Base-by-base conservation (phyloP, 495 filamentous ascomycete genomes). In the Amniculicola lignicola region DNA sequence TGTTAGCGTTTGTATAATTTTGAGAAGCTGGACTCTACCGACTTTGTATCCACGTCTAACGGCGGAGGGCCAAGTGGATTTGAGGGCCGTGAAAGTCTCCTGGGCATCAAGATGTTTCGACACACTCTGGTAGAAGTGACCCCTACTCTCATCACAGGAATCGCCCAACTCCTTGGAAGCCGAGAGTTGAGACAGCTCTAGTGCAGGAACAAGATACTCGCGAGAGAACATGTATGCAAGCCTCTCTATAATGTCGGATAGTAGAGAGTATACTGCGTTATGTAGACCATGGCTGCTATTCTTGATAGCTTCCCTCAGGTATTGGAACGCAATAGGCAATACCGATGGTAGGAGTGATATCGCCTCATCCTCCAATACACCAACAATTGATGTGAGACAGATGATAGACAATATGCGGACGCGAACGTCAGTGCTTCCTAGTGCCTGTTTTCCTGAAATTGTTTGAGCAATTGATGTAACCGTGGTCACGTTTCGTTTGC, bases 211-310 rank as follows among this genome's bases (percentile, higher is more conserved):
- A 10, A 97, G 69, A 58, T 91, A 84, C 24, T 76, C 70, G 2
- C 79, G 80, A 1, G 87, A 85, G 41, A 96, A 74, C 81, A 96
- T 95, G 69, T 83, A 95, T 1, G 91, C 90, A 11, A 96, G 72
- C 56, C 89, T 80, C 41, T 88, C 81, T 16, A 90, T 77, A n/a
- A 96, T 72, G 1, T 88, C 81, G 23, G 80, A 82, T 54, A 94
- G 75, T 54, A 95, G 85, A 1, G 84, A 78, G 71, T 86, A 95
- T 0, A 81, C 80, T 3, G 92, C 88, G 65, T 92, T 88, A 62
- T 95, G 88, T 15, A 96, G 75, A 50, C 79, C 75, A 15, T 72
- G 67, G 42, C 85, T 78, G 37, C 76, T 72, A 38, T 71, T 78
- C 14, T 70, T 66, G 18, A 93, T 60, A 57, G 82, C 87, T 33